Evolutionary conservation across 257 asterid genomes (phyloP).

Genomic region (Solanum pennellii): DNA sequence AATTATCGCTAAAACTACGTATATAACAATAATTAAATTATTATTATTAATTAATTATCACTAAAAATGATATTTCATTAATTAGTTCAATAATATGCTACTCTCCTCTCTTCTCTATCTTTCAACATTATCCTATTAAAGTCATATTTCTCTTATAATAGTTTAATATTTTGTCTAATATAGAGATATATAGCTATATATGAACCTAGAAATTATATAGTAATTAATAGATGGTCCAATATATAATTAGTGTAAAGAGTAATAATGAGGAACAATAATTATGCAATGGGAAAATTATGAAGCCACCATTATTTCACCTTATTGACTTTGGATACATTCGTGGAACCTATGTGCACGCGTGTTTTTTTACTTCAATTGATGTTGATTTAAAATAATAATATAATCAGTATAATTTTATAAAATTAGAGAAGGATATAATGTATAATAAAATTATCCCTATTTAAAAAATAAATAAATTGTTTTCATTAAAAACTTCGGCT

Average conservation of each 20-base stretch:
- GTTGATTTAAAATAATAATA: not conserved
- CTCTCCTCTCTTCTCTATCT: not conserved
- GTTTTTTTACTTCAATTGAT: not conserved
- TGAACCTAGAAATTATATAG: not conserved
- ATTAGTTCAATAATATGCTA: not conserved
- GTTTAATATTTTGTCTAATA: not conserved
- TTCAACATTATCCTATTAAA: not conserved
- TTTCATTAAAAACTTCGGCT: rapidly evolving
- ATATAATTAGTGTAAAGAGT: not conserved
- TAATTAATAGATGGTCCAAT: not conserved
- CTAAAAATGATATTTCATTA: not conserved
- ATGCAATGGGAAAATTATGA: not conserved
- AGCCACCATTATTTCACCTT: conserved; percentile 10
- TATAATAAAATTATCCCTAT: not conserved
- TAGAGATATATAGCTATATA: not conserved
- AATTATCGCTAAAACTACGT: too few relatives aligned
- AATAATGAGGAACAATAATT: conserved; percentile 21
- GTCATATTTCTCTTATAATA: not conserved
- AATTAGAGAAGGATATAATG: rapidly evolving
- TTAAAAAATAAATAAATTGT: not conserved
- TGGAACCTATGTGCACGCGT: conserved; percentile 23
- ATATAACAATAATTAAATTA: rapidly evolving
- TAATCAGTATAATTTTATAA: not conserved
- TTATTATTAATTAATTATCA: too few relatives aligned
- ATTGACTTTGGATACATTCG: conserved; percentile 8